Percentiles rank a stretch among this genome's conserved stretches.
Evolutionary conservation across 768 basidiomycete species (phyloP).

Genomic region (Lactarius pseudohatsudake): DNA sequence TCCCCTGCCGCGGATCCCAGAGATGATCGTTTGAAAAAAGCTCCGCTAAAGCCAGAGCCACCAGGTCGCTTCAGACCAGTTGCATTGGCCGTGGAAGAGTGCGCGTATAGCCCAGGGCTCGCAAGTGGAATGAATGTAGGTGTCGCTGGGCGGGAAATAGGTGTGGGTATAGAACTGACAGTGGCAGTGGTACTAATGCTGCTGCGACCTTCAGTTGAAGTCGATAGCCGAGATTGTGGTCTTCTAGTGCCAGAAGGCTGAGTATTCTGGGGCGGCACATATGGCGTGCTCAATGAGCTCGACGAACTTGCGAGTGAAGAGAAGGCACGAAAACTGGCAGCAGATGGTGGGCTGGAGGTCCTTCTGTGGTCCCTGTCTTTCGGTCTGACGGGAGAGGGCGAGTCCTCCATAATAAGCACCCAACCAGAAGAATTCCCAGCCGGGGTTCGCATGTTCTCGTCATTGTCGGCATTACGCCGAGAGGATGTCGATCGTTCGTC

Average conservation of each 20-base stretch:
- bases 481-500: constrained; percentile 35
- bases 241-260: constrained; percentile 52
- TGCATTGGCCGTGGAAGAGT: constrained; percentile 37
- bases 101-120: constrained; percentile 48
- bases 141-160: constrained; percentile 68
- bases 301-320: constrained; percentile 46
- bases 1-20: constrained; percentile 49
- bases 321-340: constrained; percentile 52
- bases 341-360: constrained; percentile 51
- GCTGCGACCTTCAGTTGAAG: constrained; percentile 46
- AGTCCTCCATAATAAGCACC: constrained; percentile 90
- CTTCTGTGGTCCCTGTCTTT: constrained; percentile 49
- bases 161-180: constrained; percentile 61
- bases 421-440: constrained; percentile 71
- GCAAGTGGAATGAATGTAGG: constrained; percentile 79
- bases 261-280: constrained; percentile 44
- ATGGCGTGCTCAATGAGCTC: constrained; percentile 46
- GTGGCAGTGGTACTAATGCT: constrained; percentile 53
- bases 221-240: constrained; percentile 74
- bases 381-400: constrained; percentile 66
- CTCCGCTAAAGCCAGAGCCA: constrained; percentile 43
- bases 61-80: constrained; percentile 60
- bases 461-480: constrained; percentile 31
- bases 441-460: constrained; percentile 46
- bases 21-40: constrained; percentile 56